These are phyloP conservation scores for Melastoma candidum DNA, from an alignment of 441 rosid species.

Conservation along the genomic window DNA sequence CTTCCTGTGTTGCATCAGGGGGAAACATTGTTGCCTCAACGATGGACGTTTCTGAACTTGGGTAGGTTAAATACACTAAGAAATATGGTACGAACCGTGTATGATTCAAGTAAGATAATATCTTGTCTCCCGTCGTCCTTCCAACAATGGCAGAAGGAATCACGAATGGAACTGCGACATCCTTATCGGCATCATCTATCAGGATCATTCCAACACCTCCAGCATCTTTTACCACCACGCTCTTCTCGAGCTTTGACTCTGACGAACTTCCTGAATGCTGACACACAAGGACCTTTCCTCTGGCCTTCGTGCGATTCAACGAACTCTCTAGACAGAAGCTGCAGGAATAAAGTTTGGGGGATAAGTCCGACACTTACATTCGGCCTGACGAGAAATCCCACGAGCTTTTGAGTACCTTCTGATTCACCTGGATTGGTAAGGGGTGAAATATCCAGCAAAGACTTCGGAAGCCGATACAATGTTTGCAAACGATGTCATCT, in stretches of 20 bases:
- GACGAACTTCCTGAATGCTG: slow-evolving; percentile 39
- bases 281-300: slow-evolving; percentile 46
- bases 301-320: slow-evolving; percentile 35
- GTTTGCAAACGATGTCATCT: slow-evolving; percentile 33
- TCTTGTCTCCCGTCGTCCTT: slow-evolving; percentile 26
- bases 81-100: slow-evolving; percentile 26
- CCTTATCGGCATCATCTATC: slow-evolving; percentile 37
- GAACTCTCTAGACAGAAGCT: slow-evolving; percentile 51
- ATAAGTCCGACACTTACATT: slow-evolving; percentile 13
- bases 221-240: slow-evolving; percentile 37
- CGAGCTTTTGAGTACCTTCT: slow-evolving; percentile 35
- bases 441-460: slow-evolving; percentile 42
- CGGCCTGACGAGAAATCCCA: slow-evolving; percentile 8
- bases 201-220: slow-evolving; percentile 54
- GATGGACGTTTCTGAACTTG: background rate
- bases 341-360: slow-evolving; percentile 11
- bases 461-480: slow-evolving; percentile 39
- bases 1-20: slow-evolving; percentile 19
- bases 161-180: slow-evolving; percentile 45
- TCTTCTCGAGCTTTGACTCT: slow-evolving; percentile 42
- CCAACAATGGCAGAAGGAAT: slow-evolving; percentile 50
- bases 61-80: slow-evolving; percentile 2
- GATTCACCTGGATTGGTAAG: slow-evolving; percentile 69
- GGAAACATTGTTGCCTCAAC: background rate
- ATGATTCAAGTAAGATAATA: slow-evolving; percentile 30